Evolutionary conservation across 176 grass and related monocot genomes (phyloP), one percentile per base, ranked within the genome.

Genomic region (Aegilops tauschii): DNA sequence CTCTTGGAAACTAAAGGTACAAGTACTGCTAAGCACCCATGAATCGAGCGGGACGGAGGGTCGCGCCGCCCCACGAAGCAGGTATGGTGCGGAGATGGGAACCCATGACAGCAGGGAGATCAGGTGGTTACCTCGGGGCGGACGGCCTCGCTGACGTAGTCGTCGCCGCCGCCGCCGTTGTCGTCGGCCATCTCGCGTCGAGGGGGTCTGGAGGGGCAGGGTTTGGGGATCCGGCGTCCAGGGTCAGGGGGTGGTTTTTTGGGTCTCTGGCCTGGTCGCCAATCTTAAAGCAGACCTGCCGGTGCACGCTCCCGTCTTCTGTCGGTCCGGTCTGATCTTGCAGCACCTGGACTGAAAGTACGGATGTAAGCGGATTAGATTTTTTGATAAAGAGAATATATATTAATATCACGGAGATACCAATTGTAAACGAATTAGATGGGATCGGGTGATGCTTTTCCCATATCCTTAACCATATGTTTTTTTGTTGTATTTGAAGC

Each of bases 111-210:
- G 47, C 5, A 27, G 30, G 71, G 29, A 40, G 30, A 1, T 13
- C 37, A 36, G 69, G 91, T 39, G 16, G 85, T 91, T 12, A 85
- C 89, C 54, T 83, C 86, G 16, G 82, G 56, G 31, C 89, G 94
- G 8, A 40, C 91, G 63, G 36, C 79, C 61, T 90, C 85, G 17
- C 27, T 84, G 76, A 75, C 82, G 73, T 69, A 73, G 49, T 27
- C 85, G 29, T 52, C 86, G 81, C 30, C 80, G 35, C 30, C 80
- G 35, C 29, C 81, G 74, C 67, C 83, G 47, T 81, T 69, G 61
- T 90, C 83, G 61, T 91, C 91, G 78, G 92, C 90, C 37, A 89
- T 85, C 45, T 85, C 87, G 85, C 76, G 81, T 63, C 69, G 61
- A n/a, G 61, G 32, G 18, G 27, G 35, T 3, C 52, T 18, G 65